Evolutionary conservation across 345 rosid species (phyloP).

Genomic region (Syzygium grande): DNA sequence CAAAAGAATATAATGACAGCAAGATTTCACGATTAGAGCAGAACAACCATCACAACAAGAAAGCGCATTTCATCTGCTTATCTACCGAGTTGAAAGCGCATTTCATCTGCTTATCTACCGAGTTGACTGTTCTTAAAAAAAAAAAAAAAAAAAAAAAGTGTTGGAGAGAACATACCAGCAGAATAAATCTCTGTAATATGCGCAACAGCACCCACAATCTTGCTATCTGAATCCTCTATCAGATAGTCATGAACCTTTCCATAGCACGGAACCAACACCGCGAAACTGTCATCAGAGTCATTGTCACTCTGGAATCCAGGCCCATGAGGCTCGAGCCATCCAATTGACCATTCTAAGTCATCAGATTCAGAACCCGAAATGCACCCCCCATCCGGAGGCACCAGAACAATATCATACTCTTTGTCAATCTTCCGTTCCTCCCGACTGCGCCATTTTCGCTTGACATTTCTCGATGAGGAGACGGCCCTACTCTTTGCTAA

Average conservation of each 20-base stretch:
- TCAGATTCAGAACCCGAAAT: conserved; percentile 73
- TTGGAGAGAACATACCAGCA: conserved; percentile 26
- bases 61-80: background rate
- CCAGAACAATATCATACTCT: conserved; percentile 66
- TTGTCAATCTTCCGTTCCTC: conserved; percentile 60
- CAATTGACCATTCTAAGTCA: conserved; percentile 65
- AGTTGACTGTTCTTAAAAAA: background rate
- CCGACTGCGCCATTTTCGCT: conserved; percentile 59
- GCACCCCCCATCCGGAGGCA: conserved; percentile 72
- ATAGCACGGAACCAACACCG: conserved; percentile 68
- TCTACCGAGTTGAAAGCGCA: background rate
- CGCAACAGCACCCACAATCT: conserved; percentile 27
- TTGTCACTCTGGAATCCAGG: conserved; percentile 52
- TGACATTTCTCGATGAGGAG: conserved; percentile 46
- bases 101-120: background rate
- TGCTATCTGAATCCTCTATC: conserved; percentile 20
- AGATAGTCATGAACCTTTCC: conserved; percentile 26
- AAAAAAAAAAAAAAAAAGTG: background rate
- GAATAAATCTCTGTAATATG: conserved; percentile 31
- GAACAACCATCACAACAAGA: background rate
- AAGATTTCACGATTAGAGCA: background rate
- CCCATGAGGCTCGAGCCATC: conserved; percentile 83
- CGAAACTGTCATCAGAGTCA: conserved; percentile 54
- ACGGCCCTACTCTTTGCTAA: conserved; percentile 21
- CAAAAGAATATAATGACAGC: background rate